Percentiles rank a stretch among this genome's conserved stretches.
Evolutionary conservation across 176 grass and related monocot genomes (phyloP).

Genomic region (Phoenix roebelenii): DNA sequence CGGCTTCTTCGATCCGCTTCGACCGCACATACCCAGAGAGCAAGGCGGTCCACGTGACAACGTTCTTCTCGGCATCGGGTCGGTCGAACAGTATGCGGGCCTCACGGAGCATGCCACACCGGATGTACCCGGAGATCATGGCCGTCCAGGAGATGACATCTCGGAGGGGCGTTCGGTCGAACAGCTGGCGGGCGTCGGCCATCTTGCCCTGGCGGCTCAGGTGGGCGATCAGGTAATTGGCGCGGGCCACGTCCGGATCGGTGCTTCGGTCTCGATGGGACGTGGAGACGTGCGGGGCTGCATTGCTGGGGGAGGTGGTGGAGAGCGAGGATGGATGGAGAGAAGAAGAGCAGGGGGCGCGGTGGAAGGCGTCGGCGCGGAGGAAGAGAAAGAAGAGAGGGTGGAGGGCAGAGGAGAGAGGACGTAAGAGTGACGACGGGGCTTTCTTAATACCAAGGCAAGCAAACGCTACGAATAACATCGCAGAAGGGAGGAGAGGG

Average conservation of each 20-base stretch:
- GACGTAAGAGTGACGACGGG: too few species aligned
- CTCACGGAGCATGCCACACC: conserved; percentile 19
- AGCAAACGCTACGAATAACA: too few species aligned
- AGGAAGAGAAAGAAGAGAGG: too few species aligned
- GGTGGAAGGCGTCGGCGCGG: not conserved
- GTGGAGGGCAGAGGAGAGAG: too few species aligned
- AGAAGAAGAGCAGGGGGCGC: not conserved
- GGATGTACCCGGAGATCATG: conserved; percentile 14
- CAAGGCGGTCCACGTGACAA: conserved; percentile 27
- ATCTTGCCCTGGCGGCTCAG: conserved; percentile 10
- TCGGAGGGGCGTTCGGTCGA: conserved; percentile 14
- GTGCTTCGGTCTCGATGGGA: conserved; percentile 1
- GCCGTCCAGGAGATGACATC: conserved; percentile 26
- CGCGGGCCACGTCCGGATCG: conserved; percentile 2
- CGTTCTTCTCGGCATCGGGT: conserved; percentile 18
- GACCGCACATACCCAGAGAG: conserved; percentile 19
- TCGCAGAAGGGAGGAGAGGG: too few species aligned
- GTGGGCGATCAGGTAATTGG: conserved; percentile 7
- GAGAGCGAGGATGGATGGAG: too few species aligned
- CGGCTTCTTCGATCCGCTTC: conserved; percentile 13
- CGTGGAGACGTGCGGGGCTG: not conserved
- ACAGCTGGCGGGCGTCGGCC: conserved; percentile 11
- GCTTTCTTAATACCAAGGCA: too few species aligned
- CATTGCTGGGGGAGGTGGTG: not conserved
- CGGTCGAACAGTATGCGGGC: conserved; percentile 13